Conservation (phyloP, 176 grass and related monocot genomes). For the Poa pratensis region DNA sequence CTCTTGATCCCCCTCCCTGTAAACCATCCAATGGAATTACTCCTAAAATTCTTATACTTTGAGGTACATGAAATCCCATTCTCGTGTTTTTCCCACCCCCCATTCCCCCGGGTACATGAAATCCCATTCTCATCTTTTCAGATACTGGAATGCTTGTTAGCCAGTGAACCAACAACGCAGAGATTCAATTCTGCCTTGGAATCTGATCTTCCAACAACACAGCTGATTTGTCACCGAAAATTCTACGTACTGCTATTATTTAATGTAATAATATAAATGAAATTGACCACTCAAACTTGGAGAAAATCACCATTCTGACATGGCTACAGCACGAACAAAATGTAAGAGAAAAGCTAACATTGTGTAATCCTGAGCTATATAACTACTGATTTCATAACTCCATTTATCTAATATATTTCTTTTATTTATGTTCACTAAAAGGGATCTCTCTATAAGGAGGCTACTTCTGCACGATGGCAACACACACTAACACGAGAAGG, state of each 20-base stretch:
- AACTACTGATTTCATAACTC: neutral
- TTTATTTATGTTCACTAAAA: conserved; percentile 9
- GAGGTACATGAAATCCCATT: neutral
- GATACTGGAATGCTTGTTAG: neutral
- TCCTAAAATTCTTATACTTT: no score
- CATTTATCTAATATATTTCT: conserved; percentile 24
- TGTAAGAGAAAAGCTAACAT: neutral
- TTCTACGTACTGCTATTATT: conserved; percentile 20
- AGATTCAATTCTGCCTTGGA: neutral
- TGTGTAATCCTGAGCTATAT: neutral
- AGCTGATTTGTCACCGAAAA: neutral
- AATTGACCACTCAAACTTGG: conserved; percentile 6
- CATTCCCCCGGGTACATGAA: no score
- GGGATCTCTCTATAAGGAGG: neutral
- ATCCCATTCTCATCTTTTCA: no score
- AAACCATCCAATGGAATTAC: neutral
- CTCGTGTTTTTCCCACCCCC: neutral
- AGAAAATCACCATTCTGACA: neutral
- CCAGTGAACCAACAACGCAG: conserved; percentile 5
- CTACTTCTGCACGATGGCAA: conserved; percentile 8
- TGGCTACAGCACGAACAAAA: conserved; percentile 25
- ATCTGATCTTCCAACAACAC: neutral
- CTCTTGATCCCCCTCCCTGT: neutral
- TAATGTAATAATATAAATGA: neutral
- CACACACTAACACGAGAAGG: neutral